Conservation (phyloP, 768 basidiomycete genomes). For the Hericium erinaceus region DNA sequence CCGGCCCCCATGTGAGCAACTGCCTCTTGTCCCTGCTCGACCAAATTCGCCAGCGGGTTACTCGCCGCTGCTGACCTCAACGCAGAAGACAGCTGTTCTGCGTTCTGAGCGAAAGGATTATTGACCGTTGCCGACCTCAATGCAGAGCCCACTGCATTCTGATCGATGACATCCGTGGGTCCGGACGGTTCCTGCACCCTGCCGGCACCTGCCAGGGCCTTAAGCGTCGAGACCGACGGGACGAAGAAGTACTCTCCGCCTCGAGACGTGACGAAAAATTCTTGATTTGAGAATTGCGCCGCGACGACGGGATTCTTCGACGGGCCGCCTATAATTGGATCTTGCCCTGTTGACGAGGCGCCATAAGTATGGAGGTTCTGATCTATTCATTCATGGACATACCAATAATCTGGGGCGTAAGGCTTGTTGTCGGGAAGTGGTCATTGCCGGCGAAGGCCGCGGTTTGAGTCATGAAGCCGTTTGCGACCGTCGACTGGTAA, state of each 20-base stretch:
- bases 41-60: no score
- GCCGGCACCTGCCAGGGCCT: neutral
- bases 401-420: neutral
- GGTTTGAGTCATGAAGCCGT: slow-evolving; percentile 27
- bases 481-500: slow-evolving; percentile 29
- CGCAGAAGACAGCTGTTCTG: no score
- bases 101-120: no score
- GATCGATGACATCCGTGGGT: no score
- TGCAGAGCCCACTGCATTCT: no score
- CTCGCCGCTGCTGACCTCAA: no score
- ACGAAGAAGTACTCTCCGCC: slow-evolving; percentile 4
- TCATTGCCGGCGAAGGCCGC: neutral
- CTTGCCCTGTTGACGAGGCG: neutral
- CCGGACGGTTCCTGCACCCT: no score
- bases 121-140: no score
- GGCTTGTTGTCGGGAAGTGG: neutral
- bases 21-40: no score
- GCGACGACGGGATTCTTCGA: neutral
- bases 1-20: no score
- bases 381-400: no score
- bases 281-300: neutral
- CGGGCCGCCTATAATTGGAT: neutral
- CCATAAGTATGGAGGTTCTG: neutral
- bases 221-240: neutral
- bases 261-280: neutral